A percentile compares a stretch with the other conserved stretches of the same genome.
phyloP scores from a whole-genome alignment of 2,329 filamentous ascomycete genomes.

The Endothia cerciana region DNA sequence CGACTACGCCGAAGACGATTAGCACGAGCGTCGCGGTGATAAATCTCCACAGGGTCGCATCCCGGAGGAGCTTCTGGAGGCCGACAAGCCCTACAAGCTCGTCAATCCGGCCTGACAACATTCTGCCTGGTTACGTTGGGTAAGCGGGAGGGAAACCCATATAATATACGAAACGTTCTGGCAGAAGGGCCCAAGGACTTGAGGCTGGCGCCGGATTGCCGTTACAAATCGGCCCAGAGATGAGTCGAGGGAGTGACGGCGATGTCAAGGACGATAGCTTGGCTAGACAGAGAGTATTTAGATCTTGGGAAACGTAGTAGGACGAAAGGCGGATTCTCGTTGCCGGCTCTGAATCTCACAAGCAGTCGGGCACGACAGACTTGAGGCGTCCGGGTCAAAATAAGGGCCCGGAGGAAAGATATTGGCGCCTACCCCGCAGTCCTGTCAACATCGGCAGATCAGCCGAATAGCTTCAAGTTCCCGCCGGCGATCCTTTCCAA shows the following conservation, averaged over 20 bases:
- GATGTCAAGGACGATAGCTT: no score
- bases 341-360: not conserved
- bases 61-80: constrained; percentile 10
- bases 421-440: constrained; percentile 10
- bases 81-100: constrained; percentile 6
- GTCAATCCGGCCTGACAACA: constrained; percentile 23
- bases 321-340: not conserved
- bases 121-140: not conserved
- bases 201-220: no score
- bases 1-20: constrained; percentile 35
- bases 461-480: not conserved
- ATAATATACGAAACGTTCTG: no score
- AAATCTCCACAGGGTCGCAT: constrained; percentile 1
- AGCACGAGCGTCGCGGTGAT: constrained; percentile 31
- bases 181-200: no score
- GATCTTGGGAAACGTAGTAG: not conserved
- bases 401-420: constrained; percentile 1
- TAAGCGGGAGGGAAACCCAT: not conserved
- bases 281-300: not conserved
- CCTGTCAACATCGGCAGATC: constrained; percentile 9
- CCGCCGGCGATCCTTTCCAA: not conserved
- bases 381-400: not conserved
- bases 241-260: no score
- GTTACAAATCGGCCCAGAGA: no score
- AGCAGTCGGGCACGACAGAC: not conserved